phyloP scores from a whole-genome alignment of 257 asterid species.

The Plectranthus barbatus region DNA sequence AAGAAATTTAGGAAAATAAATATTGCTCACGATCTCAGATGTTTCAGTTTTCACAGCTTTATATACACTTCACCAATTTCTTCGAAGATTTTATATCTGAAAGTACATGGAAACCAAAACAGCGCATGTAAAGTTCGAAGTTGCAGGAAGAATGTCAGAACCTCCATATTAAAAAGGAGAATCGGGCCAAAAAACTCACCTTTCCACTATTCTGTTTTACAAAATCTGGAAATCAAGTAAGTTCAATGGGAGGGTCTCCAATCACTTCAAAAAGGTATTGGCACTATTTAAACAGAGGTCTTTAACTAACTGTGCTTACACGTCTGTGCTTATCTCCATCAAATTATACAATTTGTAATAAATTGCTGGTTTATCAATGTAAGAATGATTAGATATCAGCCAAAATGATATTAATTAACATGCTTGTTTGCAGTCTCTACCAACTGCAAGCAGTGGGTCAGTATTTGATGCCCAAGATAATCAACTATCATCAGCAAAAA shows the following conservation, averaged over 20 bases:
- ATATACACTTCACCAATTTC: constrained; percentile 87
- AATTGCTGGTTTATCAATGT: constrained; percentile 49
- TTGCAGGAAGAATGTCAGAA: no score
- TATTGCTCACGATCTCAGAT: constrained; percentile 49
- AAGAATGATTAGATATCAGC: constrained; percentile 45
- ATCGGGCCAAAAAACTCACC: constrained; percentile 26
- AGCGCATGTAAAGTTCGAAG: background rate
- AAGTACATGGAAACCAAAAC: constrained; percentile 12
- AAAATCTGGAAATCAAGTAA: constrained; percentile 10
- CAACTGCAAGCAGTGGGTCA: constrained; percentile 63
- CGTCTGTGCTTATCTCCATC: constrained; percentile 33
- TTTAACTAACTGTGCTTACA: constrained; percentile 31
- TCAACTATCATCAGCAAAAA: constrained; percentile 5
- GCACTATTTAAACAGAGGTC: constrained; percentile 52
- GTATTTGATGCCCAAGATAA: constrained; percentile 9
- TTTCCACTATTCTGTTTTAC: constrained; percentile 59
- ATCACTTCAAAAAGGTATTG: constrained; percentile 47
- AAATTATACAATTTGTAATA: constrained; percentile 43
- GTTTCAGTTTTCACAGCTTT: constrained; percentile 69
- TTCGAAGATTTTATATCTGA: constrained; percentile 64
- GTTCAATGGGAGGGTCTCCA: constrained; percentile 46
- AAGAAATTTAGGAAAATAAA: no score
- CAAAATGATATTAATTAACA: constrained; percentile 66
- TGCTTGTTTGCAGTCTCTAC: constrained; percentile 82
- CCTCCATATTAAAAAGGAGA: no score